A percentile compares a stretch with the other conserved stretches of the same genome.
Conservation (phyloP, 2,329 filamentous ascomycete genomes). For the Alternaria dauci region DNA sequence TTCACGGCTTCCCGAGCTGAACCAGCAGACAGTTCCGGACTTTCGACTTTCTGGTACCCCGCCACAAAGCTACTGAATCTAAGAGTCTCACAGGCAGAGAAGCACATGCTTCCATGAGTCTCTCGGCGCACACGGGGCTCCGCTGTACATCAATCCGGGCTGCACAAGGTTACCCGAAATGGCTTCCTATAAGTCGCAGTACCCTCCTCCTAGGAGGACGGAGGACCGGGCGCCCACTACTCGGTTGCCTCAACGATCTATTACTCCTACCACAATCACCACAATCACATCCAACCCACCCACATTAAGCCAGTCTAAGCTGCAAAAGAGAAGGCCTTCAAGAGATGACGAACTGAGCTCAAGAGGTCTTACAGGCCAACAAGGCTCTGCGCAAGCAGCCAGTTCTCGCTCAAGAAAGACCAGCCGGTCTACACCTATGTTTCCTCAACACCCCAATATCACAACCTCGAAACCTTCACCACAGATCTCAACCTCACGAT, state of each 20-base stretch:
- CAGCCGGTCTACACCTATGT: slow-evolving; percentile 33
- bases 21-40: slow-evolving; percentile 41
- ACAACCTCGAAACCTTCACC: slow-evolving; percentile 32
- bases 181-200: slow-evolving; percentile 54
- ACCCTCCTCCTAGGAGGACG: slow-evolving; percentile 43
- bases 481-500: slow-evolving; percentile 41
- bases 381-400: slow-evolving; percentile 26
- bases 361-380: slow-evolving; percentile 29
- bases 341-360: slow-evolving; percentile 42
- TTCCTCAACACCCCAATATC: slow-evolving; percentile 26
- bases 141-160: slow-evolving; percentile 47
- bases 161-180: slow-evolving; percentile 49
- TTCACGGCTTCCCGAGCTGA: slow-evolving; percentile 44
- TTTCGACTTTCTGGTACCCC: slow-evolving; percentile 30
- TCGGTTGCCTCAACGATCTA: slow-evolving; percentile 49
- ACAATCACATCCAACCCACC: slow-evolving; percentile 39
- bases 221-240: slow-evolving; percentile 45
- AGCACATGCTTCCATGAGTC: slow-evolving; percentile 54
- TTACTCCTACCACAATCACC: slow-evolving; percentile 43
- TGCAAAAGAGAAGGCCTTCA: slow-evolving; percentile 47
- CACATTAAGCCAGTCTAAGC: slow-evolving; percentile 39
- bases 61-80: slow-evolving; percentile 26
- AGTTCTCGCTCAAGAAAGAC: slow-evolving; percentile 35
- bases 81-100: slow-evolving; percentile 34
- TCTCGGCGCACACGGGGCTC: slow-evolving; percentile 44